Evolutionary conservation across 2,329 filamentous ascomycete genomes (phyloP), one percentile per base, ranked within the genome.

Genomic region (Blumeria hordei): DNA sequence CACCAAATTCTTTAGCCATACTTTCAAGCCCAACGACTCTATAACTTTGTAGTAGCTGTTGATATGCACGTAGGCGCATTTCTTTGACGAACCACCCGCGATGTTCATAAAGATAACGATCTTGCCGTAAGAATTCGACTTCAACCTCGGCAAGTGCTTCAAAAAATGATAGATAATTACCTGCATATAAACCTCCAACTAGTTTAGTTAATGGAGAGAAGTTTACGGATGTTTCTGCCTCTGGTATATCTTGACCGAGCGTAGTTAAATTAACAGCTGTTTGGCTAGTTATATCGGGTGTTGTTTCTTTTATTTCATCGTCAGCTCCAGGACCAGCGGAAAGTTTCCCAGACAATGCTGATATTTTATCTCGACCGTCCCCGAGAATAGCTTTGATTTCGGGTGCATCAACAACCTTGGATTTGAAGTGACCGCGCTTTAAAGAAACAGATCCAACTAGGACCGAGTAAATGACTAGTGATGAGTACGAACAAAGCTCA

Each of bases 351-450:
- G 81, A 80, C 21, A 95, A 72, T 0, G 87, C 88, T 35, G 87
- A 75, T 55, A 94, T 72, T 69, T 90, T 90, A 65, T 95, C 88
- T 63, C 93, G 85, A 28, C 82, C 82, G 62, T 90, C 82, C 57
- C 90, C 92, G 28, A 98, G 78, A 59, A 98, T 93, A 39, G 92
- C 92, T 71, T 92, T 94, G 71, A 98, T 95, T 71, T 98, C 92
- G 11, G 92, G 90, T 7, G 92, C 92, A 68, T 98, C 92, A 43
- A 98, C 90, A 32, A 98, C 92, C 74, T 96, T 96, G 60, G 85
- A 85, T 75, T 98, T 98, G 77, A 98, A 98, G 69, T 98, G 92
- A 36, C 95, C 87, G 52, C 92, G 84, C 73, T 95, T 94, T 56
- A 98, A 77, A 49, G 90, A 92, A 28, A 96, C 83, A 6, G 88